Base-by-base conservation (phyloP, 2,329 filamentous ascomycete genomes). In the Emmonsiellopsis sp. region DNA sequence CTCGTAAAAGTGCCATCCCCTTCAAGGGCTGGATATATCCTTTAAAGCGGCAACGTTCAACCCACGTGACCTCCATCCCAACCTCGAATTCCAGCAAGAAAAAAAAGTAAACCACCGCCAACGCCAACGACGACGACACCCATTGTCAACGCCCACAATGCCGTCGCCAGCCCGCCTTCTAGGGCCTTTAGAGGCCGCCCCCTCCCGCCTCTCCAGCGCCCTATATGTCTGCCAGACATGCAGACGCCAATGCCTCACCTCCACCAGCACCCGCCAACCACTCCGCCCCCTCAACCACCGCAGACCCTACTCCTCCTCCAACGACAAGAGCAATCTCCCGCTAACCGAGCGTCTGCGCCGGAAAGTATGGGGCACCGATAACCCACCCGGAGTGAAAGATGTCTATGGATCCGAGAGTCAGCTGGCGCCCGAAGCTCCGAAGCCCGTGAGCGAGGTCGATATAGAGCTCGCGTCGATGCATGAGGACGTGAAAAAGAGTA, bases 361-460 rank as follows among this genome's bases (percentile, higher is more conserved):
- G 56, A 74, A 70, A 60, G 63, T 79, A 55, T 78, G 75, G 76
- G 74, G 75, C 6, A 74, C 73, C 21, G 73, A 78, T 44, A 68
- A 72, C 17, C 74, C 76, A 11, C 75, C 75, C 8, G 76, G 75
- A 27, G 52, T 68, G 32, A 65, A 71, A 52, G 74, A 79, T 62
- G 75, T 76, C 0, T 78, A 79, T 57, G 71, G 68, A 5, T 68
- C 68, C 27, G 62, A 67, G 49, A 67, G 67, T 52, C 60, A 62
- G 9, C 55, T 70, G n/a, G 66, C 17, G 17, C 17, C 17, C 17
- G 17, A 17, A 17, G 17, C 66, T 46, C 60, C 51, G 51, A 59
- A 59, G 51, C 58, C 54, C 34, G 61, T 59, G 53, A 55, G 55
- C 42, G 56, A 59, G 36, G 53, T 57, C 14, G 55, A 51, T 21